These are phyloP conservation scores for Starmerella stellata DNA, from an alignment of 805 yeast species.

Conservation along the genomic window DNA sequence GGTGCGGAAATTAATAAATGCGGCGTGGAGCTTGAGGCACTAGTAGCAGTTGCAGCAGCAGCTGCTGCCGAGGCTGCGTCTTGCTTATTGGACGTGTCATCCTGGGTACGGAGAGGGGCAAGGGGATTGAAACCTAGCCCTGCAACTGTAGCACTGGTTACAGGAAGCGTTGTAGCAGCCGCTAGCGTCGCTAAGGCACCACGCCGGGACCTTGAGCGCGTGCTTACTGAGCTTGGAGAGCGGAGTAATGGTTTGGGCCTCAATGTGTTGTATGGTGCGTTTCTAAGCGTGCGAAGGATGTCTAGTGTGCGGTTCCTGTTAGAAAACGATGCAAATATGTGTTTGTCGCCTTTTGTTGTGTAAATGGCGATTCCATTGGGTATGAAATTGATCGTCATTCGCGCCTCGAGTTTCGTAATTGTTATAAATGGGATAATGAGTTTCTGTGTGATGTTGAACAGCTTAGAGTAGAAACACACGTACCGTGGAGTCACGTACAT, in stretches of 20 bases:
- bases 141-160: background rate
- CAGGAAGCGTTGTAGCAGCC: background rate
- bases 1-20: background rate
- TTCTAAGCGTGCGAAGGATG: slow-evolving; percentile 30
- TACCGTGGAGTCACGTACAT: slow-evolving; percentile 61
- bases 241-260: background rate
- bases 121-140: background rate
- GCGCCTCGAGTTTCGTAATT: slow-evolving; percentile 56
- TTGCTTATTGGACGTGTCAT: background rate
- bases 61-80: too few species aligned
- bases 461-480: slow-evolving; percentile 69
- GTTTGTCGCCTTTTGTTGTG: slow-evolving; percentile 29
- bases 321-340: slow-evolving; percentile 73
- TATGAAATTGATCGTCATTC: slow-evolving; percentile 70
- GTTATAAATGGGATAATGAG: slow-evolving; percentile 55
- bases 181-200: too few species aligned
- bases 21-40: background rate
- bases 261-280: slow-evolving; percentile 3
- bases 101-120: background rate
- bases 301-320: slow-evolving; percentile 63
- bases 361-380: slow-evolving; percentile 73
- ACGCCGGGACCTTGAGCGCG: background rate
- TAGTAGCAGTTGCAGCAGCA: background rate
- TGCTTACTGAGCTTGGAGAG: background rate
- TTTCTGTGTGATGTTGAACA: slow-evolving; percentile 81